These are phyloP conservation scores for Cardamine resedifolia DNA, from an alignment of 345 rosid species.

Conservation along the genomic window DNA sequence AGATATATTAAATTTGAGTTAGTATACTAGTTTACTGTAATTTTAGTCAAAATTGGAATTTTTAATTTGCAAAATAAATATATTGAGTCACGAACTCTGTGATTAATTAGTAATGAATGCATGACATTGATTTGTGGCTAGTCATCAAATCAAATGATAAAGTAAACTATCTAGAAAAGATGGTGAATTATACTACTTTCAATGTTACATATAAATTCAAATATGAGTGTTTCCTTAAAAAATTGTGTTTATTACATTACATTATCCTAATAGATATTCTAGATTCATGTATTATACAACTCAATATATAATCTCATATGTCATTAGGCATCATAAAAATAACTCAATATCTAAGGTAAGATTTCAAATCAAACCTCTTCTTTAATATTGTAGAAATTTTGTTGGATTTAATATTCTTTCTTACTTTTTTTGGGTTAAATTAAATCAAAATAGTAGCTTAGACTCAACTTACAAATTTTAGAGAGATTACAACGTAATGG, in stretches of 20 bases:
- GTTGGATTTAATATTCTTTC: neutral
- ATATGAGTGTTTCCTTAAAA: neutral
- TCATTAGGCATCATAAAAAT: neutral
- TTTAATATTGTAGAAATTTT: neutral
- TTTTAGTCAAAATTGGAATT: neutral
- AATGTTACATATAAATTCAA: neutral
- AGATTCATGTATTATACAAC: neutral
- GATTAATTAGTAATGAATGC: neutral
- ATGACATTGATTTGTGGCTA: conserved; percentile 4
- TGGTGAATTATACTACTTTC: neutral
- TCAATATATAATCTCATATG: neutral
- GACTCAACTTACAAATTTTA: neutral
- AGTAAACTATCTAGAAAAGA: neutral
- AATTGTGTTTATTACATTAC: neutral
- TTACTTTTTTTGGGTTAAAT: neutral
- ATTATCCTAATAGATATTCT: neutral
- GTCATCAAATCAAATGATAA: neutral
- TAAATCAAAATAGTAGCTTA: neutral
- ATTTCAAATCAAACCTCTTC: neutral
- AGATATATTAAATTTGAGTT: too few species aligned
- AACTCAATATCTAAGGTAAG: neutral
- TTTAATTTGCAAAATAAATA: too few species aligned
- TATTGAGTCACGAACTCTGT: neutral
- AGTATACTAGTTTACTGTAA: neutral
- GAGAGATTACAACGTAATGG: neutral